phyloP scores from a whole-genome alignment of 768 basidiomycete species.

The Pisolithus marmoratus region DNA sequence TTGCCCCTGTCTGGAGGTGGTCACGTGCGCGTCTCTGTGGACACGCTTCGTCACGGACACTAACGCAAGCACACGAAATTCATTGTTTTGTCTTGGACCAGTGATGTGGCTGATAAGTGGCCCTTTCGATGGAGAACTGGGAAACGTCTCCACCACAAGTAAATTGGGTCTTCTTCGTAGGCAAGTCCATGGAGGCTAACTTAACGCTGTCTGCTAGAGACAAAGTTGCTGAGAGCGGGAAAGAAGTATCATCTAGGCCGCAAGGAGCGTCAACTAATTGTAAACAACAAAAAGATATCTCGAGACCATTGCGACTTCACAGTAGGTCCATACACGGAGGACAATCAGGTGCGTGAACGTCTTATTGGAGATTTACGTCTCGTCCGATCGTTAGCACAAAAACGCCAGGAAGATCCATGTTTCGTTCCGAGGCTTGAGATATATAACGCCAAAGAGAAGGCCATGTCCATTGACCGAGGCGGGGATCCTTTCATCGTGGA shows the following conservation, averaged over 20 bases:
- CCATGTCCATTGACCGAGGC: slow-evolving; percentile 36
- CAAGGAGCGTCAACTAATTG: slow-evolving; percentile 43
- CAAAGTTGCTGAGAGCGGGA: slow-evolving; percentile 60
- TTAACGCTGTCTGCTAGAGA: slow-evolving; percentile 25
- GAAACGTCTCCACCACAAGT: slow-evolving; percentile 37
- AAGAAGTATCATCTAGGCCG: slow-evolving; percentile 52
- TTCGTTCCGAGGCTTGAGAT: slow-evolving; percentile 45
- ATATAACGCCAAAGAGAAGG: slow-evolving; percentile 43
- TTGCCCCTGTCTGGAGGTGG: neutral
- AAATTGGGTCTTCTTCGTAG: slow-evolving; percentile 24
- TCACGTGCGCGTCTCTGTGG: no score
- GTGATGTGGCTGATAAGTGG: slow-evolving; percentile 53
- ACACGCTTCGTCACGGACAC: neutral
- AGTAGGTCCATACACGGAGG: slow-evolving; percentile 45
- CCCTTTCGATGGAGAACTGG: slow-evolving; percentile 42
- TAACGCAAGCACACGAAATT: neutral
- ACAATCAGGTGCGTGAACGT: slow-evolving; percentile 48
- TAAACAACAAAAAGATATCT: slow-evolving; percentile 63
- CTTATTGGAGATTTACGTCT: neutral
- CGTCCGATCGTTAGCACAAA: neutral
- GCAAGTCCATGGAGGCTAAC: slow-evolving; percentile 1
- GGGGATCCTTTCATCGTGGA: slow-evolving; percentile 31
- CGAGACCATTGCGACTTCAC: slow-evolving; percentile 52
- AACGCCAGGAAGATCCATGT: slow-evolving; percentile 42
- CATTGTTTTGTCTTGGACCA: neutral